Evolutionary conservation across 768 basidiomycete species (phyloP), one percentile per base, ranked within the genome.

Genomic region (Psilocybe sp.): DNA sequence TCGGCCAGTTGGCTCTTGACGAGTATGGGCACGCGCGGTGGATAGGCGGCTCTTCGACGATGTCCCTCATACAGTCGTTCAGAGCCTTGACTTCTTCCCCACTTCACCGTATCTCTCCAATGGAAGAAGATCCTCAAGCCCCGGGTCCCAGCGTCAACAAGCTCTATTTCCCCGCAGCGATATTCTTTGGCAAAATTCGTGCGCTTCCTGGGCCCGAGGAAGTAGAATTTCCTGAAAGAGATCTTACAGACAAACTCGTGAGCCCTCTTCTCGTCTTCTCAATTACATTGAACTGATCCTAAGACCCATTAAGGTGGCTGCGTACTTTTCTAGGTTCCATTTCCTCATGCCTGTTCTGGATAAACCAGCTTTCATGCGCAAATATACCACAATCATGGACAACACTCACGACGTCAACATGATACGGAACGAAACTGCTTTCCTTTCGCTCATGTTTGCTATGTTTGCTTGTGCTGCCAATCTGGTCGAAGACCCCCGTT

Each of bases 31-130:
- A 92, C 66, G 83, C 89, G 79, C 82, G 90, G 51, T 93, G 91
- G 91, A 92, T 93, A 58, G 91, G 91, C 37, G 88, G 90, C 46
- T 92, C 92, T 4, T 92, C 90, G 13, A 90, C 90, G 16, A 92
- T 93, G 91, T 89, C 91, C 5, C 78, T 93, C 58, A 91, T 93
- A 42, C 90, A 92, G 62, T 91, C 89, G 4, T 92, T 93, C 73
- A 82, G 81, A 53, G 81, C 86, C 40, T 69, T 86, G 54, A 89
- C 87, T 18, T 79, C 86, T 39, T 82, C 83, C 28, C 87, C 87
- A 5, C 70, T 87, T 16, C 80, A 86, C 62, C 87, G 87, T 51
- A 80, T 87, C 49, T 92, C 89, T 7, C 88, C 88, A 34, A 87
- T 85, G 82, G 87, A 89, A 54, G 89, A 90, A 59, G 90, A 91